Percentiles rank a stretch among this genome's conserved stretches.
Conservation (phyloP, 208 protist species). For the Phytomonas francai region DNA sequence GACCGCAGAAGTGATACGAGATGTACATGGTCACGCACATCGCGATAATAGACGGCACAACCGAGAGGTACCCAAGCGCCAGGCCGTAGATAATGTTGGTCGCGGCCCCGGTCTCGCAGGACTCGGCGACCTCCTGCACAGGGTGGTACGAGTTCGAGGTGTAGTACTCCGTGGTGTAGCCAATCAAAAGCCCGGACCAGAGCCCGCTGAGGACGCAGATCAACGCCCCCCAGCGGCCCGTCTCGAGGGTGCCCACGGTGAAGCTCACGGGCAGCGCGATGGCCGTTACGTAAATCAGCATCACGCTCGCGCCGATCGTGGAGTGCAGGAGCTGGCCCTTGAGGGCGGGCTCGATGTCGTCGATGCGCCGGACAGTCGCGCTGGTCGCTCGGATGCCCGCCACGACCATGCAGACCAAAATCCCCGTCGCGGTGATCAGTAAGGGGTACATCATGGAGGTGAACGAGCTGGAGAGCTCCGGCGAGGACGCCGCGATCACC, state of each 20-base stretch:
- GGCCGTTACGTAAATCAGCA: conserved; percentile 45
- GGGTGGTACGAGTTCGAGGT: conserved; percentile 85
- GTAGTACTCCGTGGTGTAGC: conserved; percentile 90
- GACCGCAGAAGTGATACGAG: conserved; percentile 58
- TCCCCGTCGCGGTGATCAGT: conserved; percentile 73
- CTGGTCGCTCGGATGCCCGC: conserved; percentile 52
- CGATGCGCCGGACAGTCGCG: conserved; percentile 34
- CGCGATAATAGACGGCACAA: conserved; percentile 80
- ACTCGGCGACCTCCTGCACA: conserved; percentile 71
- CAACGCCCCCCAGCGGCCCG: conserved; percentile 52
- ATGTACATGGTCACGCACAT: conserved; percentile 86
- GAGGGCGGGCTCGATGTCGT: conserved; percentile 70
- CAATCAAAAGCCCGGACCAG: conserved; percentile 82
- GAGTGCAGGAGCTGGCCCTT: conserved; percentile 77
- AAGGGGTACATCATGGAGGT: conserved; percentile 87
- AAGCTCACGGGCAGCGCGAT: conserved; percentile 55
- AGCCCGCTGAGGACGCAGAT: conserved; percentile 76
- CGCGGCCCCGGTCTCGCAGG: conserved; percentile 82
- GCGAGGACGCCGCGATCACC: conserved; percentile 60
- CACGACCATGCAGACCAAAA: conserved; percentile 69
- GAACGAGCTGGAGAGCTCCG: conserved; percentile 51
- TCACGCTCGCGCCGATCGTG: conserved; percentile 59
- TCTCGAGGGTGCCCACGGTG: conserved; percentile 23
- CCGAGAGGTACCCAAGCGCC: conserved; percentile 90
- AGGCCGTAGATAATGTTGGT: conserved; percentile 94